These are phyloP conservation scores for Spatholobus suberectus DNA, from an alignment of 306 rosid species.

Conservation along the genomic window DNA sequence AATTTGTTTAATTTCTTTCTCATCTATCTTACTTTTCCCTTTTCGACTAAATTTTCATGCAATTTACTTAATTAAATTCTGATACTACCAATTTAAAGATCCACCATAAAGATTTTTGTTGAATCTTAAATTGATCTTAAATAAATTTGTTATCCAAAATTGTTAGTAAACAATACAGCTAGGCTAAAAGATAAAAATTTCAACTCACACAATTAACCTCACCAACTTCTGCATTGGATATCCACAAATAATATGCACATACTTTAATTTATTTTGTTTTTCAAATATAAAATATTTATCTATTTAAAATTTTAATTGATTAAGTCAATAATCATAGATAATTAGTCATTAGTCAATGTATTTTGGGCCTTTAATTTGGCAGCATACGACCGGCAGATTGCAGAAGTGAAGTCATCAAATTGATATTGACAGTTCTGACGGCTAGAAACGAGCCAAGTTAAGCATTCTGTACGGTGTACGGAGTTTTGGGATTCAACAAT, in stretches of 20 bases:
- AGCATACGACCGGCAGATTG: background rate
- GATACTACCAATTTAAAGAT: background rate
- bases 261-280: background rate
- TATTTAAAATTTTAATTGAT: background rate
- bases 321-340: background rate
- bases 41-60: background rate
- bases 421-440: background rate
- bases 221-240: background rate
- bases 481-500: conserved; percentile 7
- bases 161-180: background rate
- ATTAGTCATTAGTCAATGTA: background rate
- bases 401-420: background rate
- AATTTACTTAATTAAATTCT: background rate
- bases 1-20: background rate
- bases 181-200: background rate
- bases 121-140: background rate
- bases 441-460: conserved; percentile 1
- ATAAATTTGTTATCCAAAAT: background rate
- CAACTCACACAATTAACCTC: background rate
- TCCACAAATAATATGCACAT: background rate
- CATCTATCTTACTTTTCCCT: background rate
- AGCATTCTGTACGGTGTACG: conserved; percentile 42
- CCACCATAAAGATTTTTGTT: background rate
- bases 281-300: background rate
- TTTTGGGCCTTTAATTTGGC: background rate